These are phyloP conservation scores for Calonectria naviculata DNA, from an alignment of 2,329 filamentous ascomycete species.

Conservation along the genomic window DNA sequence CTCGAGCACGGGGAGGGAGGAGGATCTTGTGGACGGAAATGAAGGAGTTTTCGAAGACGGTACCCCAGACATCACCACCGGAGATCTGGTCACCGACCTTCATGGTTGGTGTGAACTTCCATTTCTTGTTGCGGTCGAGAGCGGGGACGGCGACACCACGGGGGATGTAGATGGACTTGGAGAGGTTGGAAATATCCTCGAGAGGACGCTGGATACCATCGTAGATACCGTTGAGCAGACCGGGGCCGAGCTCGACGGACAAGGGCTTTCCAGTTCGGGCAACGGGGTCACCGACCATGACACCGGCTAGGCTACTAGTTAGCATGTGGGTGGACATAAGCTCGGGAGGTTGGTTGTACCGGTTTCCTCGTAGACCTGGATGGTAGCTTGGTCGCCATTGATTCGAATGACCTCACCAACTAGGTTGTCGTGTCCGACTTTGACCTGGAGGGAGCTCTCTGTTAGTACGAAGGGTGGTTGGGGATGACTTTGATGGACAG, in stretches of 20 bases:
- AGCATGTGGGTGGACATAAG: slow-evolving; percentile 17
- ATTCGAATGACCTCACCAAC: slow-evolving; percentile 99
- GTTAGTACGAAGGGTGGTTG: slow-evolving; percentile 21
- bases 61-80: slow-evolving; percentile 95
- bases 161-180: slow-evolving; percentile 96
- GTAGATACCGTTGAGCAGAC: slow-evolving; percentile 99
- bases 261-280: slow-evolving; percentile 91
- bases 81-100: slow-evolving; percentile 98
- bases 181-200: slow-evolving; percentile 80
- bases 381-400: slow-evolving; percentile 93
- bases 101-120: slow-evolving; percentile 91
- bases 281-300: slow-evolving; percentile 96
- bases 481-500: slow-evolving; percentile 8
- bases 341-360: slow-evolving; percentile 63
- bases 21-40: slow-evolving; percentile 94
- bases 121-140: slow-evolving; percentile 91
- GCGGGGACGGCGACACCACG: slow-evolving; percentile 90
- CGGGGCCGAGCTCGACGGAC: slow-evolving; percentile 96
- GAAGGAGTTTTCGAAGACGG: slow-evolving; percentile 95
- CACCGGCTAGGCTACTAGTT: slow-evolving; percentile 74
- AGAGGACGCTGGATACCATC: slow-evolving; percentile 98
- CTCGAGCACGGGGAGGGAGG: slow-evolving; percentile 87
- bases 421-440: slow-evolving; percentile 90
- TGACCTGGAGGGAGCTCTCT: slow-evolving; percentile 67
- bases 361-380: slow-evolving; percentile 99